Conservation (phyloP, 495 filamentous ascomycete genomes). For the Tuber microsphaerosporum region DNA sequence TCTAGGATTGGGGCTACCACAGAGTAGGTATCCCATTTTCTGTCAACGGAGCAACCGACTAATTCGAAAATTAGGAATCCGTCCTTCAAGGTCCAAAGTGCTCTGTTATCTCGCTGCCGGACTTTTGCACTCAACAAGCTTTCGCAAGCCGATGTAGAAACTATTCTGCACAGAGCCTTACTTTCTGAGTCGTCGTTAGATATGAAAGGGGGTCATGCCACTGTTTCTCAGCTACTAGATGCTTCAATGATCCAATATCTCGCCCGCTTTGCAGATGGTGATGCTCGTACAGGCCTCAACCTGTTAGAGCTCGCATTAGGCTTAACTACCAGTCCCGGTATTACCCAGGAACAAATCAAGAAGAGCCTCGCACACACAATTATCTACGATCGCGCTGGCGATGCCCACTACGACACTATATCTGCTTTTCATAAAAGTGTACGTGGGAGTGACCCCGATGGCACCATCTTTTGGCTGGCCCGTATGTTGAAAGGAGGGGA, state of each 20-base stretch:
- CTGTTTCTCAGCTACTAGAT: constrained; percentile 58
- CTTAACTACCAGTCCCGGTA: constrained; percentile 44
- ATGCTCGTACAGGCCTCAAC: constrained; percentile 87
- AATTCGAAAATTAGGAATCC: constrained; percentile 55
- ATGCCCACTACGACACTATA: constrained; percentile 94
- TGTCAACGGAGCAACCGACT: constrained; percentile 4
- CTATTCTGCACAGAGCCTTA: constrained; percentile 69
- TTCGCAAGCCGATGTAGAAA: constrained; percentile 58
- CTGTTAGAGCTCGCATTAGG: constrained; percentile 78
- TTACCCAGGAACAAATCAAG: constrained; percentile 65
- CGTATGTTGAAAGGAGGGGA: constrained; percentile 96
- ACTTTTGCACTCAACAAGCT: constrained; percentile 79
- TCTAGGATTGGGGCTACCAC: constrained; percentile 81
- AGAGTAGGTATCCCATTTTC: constrained; percentile 46
- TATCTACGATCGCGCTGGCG: constrained; percentile 88
- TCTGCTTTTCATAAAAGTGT: constrained; percentile 95
- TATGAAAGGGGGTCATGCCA: constrained; percentile 35
- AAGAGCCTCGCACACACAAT: constrained; percentile 75
- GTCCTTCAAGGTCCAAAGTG: constrained; percentile 84
- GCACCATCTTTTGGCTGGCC: constrained; percentile 83
- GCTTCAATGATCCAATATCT: constrained; percentile 72
- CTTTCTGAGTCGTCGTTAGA: constrained; percentile 50
- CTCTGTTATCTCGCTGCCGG: constrained; percentile 79
- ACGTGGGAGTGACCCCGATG: constrained; percentile 77
- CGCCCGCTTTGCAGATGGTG: constrained; percentile 77